Percentiles rank a stretch among this genome's conserved stretches.
Evolutionary conservation across 257 asterid genomes (phyloP).

Genomic region (Oldenlandia corymbosa): DNA sequence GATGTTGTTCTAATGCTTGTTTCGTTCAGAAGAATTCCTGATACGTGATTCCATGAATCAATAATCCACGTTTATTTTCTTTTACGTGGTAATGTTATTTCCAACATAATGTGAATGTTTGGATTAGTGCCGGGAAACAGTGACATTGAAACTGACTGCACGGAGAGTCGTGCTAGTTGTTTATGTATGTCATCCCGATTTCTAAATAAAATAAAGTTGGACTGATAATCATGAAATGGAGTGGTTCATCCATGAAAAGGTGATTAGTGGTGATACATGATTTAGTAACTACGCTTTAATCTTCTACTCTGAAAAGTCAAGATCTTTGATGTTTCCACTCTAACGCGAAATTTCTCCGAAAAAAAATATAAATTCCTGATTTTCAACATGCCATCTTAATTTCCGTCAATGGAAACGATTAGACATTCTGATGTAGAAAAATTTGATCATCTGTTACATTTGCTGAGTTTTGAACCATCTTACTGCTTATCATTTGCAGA

Average conservation of each 20-base stretch:
- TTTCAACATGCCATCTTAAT: not conserved
- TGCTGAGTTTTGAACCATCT: not conserved
- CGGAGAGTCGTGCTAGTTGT: not conserved
- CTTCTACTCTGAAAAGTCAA: not conserved
- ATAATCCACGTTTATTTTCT: not conserved
- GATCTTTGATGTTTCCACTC: not conserved
- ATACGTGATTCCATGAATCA: not conserved
- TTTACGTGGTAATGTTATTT: not conserved
- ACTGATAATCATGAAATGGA: too few species aligned
- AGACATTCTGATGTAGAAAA: not conserved
- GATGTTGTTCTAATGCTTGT: not conserved
- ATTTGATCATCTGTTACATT: too few species aligned
- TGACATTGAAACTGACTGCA: not conserved
- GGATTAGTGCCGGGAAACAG: not conserved
- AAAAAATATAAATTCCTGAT: too few species aligned
- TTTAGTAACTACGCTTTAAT: not conserved
- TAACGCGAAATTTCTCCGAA: not conserved
- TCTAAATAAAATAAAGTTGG: not conserved
- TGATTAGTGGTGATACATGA: not conserved
- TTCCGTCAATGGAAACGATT: too few species aligned
- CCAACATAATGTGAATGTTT: not conserved
- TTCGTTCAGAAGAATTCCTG: not conserved
- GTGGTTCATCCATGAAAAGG: not conserved
- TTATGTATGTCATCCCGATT: not conserved
- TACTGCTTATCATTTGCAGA: not conserved